Base-by-base conservation (phyloP, 2,329 filamentous ascomycete species). In the Trichocomaceae sp. region DNA sequence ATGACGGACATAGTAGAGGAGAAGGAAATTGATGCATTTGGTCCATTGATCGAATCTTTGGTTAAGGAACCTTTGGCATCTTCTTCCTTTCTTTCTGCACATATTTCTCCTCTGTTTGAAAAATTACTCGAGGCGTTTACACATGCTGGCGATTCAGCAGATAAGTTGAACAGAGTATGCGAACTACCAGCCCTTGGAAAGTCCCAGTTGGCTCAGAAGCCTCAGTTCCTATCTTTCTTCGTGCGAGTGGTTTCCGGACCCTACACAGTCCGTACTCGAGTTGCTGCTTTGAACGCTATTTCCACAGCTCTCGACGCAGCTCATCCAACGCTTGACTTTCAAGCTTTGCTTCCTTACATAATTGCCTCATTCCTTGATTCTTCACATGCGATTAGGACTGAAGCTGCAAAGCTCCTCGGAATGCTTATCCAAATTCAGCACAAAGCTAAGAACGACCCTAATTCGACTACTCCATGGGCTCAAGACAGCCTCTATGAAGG, bases 311-410 rank as follows among this genome's bases (percentile, higher is more conserved):
- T 90, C 17, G 59, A 57, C 45, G 80, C 81, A 52, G 69, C 72
- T 13, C 77, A 79, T 56, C 69, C 66, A 20, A 74, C 75, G 19
- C 65, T 81, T 7, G 87, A 96, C 66, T 78, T 91, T 48, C 92
- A 97, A 66, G 81, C 83, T 10, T 69, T 96, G 17, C 66, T 96
- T n/a, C 92, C 92, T 2, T 96, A 95, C 71, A 76, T 86, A 31
- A 74, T 96, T 46, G 77, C 81, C 37, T 87, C 87, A 20, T 79
- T 97, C 17, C 78, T 83, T 22, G 92, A 97, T 67, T 74, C 83
- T 5, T 88, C 88, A 1, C 84, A 85, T 59, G 83, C 83, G 58
- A 86, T 96, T 42, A 86, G 91, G 45, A 83, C 84, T 58, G 84
- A 88, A 50, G 87, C 90, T 19, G 84, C 85, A 20, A 81, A 85